phyloP scores from a whole-genome alignment of 257 asterid species.

The Phtheirospermum japonicum region DNA sequence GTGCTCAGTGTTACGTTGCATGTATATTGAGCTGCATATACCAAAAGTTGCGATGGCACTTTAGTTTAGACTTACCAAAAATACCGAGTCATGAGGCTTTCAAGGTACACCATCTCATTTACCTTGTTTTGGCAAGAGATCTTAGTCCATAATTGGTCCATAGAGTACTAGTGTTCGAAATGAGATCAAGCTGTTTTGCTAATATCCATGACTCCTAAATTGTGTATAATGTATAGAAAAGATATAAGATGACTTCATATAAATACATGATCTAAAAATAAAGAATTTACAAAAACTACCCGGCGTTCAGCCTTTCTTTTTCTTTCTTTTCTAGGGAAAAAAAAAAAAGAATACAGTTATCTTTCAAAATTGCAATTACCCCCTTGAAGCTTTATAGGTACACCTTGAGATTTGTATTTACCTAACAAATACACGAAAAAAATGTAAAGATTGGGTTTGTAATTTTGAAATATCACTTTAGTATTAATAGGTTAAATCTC shows the following conservation, averaged over 20 bases:
- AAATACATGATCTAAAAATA: background rate
- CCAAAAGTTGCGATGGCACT: conserved; percentile 12
- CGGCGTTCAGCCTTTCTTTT: background rate
- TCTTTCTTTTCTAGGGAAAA: no score
- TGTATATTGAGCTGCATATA: conserved; percentile 68
- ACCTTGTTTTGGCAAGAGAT: conserved; percentile 94
- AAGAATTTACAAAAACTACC: background rate
- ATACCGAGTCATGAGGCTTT: background rate
- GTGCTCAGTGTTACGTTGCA: conserved; percentile 94
- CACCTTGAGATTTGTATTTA: background rate
- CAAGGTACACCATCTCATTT: background rate
- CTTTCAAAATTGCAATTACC: background rate
- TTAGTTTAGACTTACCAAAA: conserved; percentile 2
- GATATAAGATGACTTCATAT: conserved; percentile 8
- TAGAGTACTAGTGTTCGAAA: conserved; percentile 68
- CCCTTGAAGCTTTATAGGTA: no score
- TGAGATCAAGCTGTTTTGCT: conserved; percentile 81
- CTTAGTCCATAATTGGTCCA: conserved; percentile 94
- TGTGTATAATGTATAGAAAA: conserved; percentile 16
- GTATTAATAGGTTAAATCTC: background rate
- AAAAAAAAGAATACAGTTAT: background rate
- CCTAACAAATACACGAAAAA: background rate
- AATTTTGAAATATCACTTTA: background rate
- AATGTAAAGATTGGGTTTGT: background rate
- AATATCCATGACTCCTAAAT: conserved; percentile 73